Base-by-base conservation (phyloP, 768 basidiomycete genomes). In the Psilocybe cyanescens region DNA sequence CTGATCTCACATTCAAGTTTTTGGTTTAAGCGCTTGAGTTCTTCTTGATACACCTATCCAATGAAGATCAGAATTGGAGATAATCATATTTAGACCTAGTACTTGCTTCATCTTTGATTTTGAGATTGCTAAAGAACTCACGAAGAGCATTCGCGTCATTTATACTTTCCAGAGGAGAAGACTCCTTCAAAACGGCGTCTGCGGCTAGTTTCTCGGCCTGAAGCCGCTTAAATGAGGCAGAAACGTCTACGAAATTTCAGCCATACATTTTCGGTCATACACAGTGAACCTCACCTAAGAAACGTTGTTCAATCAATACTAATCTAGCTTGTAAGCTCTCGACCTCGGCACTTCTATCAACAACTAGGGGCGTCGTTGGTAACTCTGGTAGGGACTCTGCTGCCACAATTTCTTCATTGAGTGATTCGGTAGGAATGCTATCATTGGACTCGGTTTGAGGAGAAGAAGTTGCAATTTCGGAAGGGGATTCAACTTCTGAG, bases 261-360 rank as follows among this genome's bases (percentile, higher is more conserved):
- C 35, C 52, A 35, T 30, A 50, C 14, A 30, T 37, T n/a, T 47
- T 8, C 2, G 19, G 11, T 17, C 7, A 5, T 14, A 37, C n/a
- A 37, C 17, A 39, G 16, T n/a, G 11, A 57, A 17, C 58, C 72
- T 62, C 70, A 89, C 92, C 91, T 63, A 86, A 67, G 68, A 94
- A 93, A n/a, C 88, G 81, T 70, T 91, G 86, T 67, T 94, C 91
- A 2, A 93, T 82, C 39, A 89, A 77, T 69, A 83, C 87, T 59
- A 95, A 75, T 46, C 86, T 82, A 62, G 87, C 81, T 69, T 86
- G 89, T 56, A 94, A 74, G 35, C 75, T 77, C 57, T 91, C 91
- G 5, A 90, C 73, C 59, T 80, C 69, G 11, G 62, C 67, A 30
- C 58, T 62, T 11, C 58, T 66, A 31, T 68, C 68, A n/a, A 64